A percentile compares a stretch with the other conserved stretches of the same genome.
Conservation (phyloP, 2,329 filamentous ascomycete species). For the Exophiala dermatitidis region DNA sequence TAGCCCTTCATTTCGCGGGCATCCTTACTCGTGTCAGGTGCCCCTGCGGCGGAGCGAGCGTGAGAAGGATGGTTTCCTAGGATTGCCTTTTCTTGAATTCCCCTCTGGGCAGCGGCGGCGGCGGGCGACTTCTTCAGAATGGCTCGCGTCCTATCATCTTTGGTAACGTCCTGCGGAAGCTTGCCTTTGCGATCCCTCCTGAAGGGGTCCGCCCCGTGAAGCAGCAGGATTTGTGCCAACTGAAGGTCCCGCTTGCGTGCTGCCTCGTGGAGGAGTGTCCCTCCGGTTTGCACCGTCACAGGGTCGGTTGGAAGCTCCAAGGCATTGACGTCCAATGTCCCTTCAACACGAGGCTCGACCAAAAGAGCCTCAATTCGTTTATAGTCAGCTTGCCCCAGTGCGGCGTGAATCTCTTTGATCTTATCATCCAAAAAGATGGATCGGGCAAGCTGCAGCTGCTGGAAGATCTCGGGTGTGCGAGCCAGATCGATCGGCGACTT, state of each 20-base stretch:
- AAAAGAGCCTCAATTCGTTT: constrained; percentile 69
- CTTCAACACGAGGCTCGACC: constrained; percentile 78
- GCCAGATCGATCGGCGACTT: constrained; percentile 83
- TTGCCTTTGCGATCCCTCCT: constrained; percentile 91
- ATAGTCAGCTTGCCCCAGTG: constrained; percentile 68
- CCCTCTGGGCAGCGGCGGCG: constrained; percentile 84
- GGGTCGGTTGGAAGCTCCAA: constrained; percentile 79
- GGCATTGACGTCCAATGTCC: constrained; percentile 84
- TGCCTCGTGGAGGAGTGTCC: constrained; percentile 87
- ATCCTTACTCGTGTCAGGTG: constrained; percentile 63
- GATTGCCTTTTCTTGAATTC: constrained; percentile 95
- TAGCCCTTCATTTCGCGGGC: constrained; percentile 97
- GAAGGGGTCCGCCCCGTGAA: constrained; percentile 95
- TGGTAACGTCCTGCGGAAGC: constrained; percentile 90
- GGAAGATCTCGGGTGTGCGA: constrained; percentile 88
- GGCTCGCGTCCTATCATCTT: constrained; percentile 78
- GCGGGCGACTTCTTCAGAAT: constrained; percentile 93
- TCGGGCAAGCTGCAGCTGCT: constrained; percentile 81
- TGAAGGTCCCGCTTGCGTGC: constrained; percentile 79
- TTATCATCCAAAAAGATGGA: constrained; percentile 85
- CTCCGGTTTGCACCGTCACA: constrained; percentile 70
- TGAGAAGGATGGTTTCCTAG: constrained; percentile 60
- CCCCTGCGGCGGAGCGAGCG: constrained; percentile 38
- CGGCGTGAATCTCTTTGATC: constrained; percentile 72
- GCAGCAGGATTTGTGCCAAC: constrained; percentile 79